Evolutionary conservation across 257 asterid species (phyloP).

Genomic region (Thymus quinquecostatus): DNA sequence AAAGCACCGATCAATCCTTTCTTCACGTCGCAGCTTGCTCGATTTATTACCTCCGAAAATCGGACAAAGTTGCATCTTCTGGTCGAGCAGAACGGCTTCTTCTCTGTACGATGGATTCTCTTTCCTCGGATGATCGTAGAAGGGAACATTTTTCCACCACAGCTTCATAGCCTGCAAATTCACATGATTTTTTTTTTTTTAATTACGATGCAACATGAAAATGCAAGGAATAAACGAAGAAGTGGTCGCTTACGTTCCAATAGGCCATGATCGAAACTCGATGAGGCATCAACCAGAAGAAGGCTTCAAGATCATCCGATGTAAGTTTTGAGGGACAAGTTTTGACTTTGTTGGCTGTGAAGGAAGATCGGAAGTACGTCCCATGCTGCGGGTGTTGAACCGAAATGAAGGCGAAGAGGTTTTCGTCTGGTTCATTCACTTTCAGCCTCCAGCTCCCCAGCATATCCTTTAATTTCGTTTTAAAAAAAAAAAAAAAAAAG

Average conservation of each 20-base stretch:
- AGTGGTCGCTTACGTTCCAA: conserved; percentile 56
- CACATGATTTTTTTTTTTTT: no score
- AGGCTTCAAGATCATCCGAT: conserved; percentile 44
- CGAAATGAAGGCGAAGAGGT: conserved; percentile 42
- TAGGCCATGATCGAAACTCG: conserved; percentile 57
- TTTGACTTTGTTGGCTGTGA: conserved; percentile 51
- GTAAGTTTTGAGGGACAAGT: neutral
- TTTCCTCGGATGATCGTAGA: conserved; percentile 56
- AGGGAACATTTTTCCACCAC: conserved; percentile 63
- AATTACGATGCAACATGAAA: no score
- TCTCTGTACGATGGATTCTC: conserved; percentile 45
- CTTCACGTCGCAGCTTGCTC: conserved; percentile 7
- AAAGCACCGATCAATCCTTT: conserved; percentile 30
- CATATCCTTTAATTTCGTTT: conserved; percentile 52
- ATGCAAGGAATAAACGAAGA: neutral
- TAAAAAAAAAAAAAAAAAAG: no score
- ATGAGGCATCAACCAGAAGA: conserved; percentile 80
- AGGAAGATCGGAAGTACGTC: conserved; percentile 60
- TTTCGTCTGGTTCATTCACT: conserved; percentile 54
- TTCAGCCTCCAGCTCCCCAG: conserved; percentile 60
- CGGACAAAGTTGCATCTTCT: conserved; percentile 43
- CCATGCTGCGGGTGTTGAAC: conserved; percentile 66
- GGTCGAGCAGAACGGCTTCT: conserved; percentile 44
- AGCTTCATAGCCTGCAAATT: conserved; percentile 54
- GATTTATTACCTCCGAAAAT: conserved; percentile 27